Evolutionary conservation across 345 rosid genomes (phyloP).

Genomic region (Isatis tinctoria): DNA sequence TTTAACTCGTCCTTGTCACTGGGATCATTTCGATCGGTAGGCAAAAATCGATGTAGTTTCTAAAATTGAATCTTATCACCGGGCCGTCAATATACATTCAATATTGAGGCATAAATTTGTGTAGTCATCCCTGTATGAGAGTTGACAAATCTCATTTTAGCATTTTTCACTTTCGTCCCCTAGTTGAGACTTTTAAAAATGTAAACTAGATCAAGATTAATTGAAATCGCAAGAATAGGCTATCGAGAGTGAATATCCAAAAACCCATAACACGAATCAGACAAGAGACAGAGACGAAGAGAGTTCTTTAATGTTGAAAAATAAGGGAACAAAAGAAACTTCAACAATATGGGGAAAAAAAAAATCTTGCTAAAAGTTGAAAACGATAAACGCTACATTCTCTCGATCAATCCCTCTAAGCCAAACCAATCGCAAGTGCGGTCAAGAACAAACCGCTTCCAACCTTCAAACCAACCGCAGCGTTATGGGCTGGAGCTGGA

Average conservation of each 20-base stretch:
- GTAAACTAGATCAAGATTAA: background rate
- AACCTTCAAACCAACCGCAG: background rate
- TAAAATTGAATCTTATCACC: background rate
- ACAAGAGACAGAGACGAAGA: background rate
- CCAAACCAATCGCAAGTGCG: slow-evolving; percentile 9
- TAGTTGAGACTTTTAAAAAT: background rate
- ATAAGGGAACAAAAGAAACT: background rate
- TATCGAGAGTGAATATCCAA: background rate
- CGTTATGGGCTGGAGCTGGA: slow-evolving; percentile 7
- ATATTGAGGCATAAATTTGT: background rate
- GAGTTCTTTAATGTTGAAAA: background rate
- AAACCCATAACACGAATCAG: slow-evolving; percentile 7
- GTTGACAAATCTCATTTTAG: background rate
- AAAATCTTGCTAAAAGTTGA: background rate
- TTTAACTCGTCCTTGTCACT: background rate
- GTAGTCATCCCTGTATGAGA: background rate
- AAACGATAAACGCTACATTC: background rate
- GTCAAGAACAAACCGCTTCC: background rate
- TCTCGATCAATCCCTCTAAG: background rate
- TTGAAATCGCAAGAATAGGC: background rate
- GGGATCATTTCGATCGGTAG: background rate
- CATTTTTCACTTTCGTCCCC: background rate
- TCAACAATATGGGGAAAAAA: background rate
- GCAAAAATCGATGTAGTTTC: background rate
- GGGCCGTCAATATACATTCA: background rate